Conservation (phyloP, 2,329 filamentous ascomycete genomes). For the Cladorrhinum sp. region DNA sequence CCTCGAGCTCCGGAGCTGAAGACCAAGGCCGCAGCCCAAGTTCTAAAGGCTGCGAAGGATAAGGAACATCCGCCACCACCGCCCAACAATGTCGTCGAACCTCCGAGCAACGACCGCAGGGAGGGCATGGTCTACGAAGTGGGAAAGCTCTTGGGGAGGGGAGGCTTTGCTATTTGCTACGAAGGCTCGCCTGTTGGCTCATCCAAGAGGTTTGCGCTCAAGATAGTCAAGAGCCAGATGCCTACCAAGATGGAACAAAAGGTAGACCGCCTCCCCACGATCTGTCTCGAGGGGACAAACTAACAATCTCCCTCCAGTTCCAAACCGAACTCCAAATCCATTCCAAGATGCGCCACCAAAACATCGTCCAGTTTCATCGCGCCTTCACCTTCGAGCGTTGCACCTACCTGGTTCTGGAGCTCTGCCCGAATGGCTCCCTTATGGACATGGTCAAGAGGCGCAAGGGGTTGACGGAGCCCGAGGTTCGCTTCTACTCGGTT, state of each 20-base stretch:
- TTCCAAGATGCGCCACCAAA: conserved; percentile 93
- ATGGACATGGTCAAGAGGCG: conserved; percentile 97
- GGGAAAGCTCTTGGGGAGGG: conserved; percentile 72
- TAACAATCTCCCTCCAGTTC: conserved; percentile 45
- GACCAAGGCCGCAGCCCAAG: conserved; percentile 49
- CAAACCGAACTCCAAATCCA: conserved; percentile 93
- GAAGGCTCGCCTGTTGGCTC: conserved; percentile 64
- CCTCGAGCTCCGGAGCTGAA: conserved; percentile 51
- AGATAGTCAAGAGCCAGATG: conserved; percentile 83
- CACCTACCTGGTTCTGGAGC: conserved; percentile 90
- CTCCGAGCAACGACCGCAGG: conserved; percentile 64
- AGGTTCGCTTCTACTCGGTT: conserved; percentile 89
- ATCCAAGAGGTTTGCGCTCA: conserved; percentile 69
- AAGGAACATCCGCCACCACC: conserved; percentile 66
- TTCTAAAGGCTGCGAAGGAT: conserved; percentile 54
- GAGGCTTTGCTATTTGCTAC: conserved; percentile 80
- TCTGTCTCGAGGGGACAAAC: neutral
- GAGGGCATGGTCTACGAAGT: conserved; percentile 71
- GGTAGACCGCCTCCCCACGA: conserved; percentile 43
- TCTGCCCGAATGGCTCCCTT: conserved; percentile 92
- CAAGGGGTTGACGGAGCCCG: conserved; percentile 85
- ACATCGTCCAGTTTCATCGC: conserved; percentile 92
- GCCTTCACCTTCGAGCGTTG: conserved; percentile 87
- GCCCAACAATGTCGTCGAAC: conserved; percentile 58
- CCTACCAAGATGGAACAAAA: conserved; percentile 80